Base-by-base conservation (phyloP, 148 eudicot species). In the Persicaria tinctoria region DNA sequence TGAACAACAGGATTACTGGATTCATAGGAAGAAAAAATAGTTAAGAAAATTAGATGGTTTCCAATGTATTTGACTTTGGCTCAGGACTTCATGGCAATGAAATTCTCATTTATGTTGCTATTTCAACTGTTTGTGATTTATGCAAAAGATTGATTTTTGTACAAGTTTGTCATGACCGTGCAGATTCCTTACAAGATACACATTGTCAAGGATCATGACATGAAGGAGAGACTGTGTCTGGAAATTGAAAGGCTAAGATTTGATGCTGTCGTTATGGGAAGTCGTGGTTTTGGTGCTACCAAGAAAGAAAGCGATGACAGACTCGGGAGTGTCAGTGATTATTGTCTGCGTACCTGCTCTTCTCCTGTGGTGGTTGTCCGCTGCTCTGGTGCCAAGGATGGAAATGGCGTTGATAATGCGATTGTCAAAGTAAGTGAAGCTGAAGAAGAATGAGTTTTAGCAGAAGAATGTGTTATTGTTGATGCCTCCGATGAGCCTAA, bases 241-340 rank as follows among this genome's bases (percentile, higher is more conserved):
- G 97, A 92, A 78, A 93, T 92, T 13, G 97, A 92, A 89, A 85
- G 97, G 89, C 70, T 88, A 47, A 95, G 97, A 3, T 82, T 92
- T 70, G 85, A 88, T 75, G 91, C 95, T 20, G 88, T 92, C 69
- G 88, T 92, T 11, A 90, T 92, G 97, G 97, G 97, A 54, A 92
- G 97, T 80, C 80, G 97, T 20, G 97, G 97, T 13, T 88, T 92
- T 77, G 97, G 97, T 51, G 97, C 97, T 4, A 78, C 87, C 5
- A 90, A 77, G 83, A 79, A 82, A 41, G 89, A 83, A 76, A 81
- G 80, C 71, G 82, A 80, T 69, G 93, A 88, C 41, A 79, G 97
- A 85, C 87, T 92, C 46, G 97, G 97, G 72, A 92, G 97, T 78
- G 97, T 92, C 1, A 92, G 97, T 77, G 97, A 92, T 84, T 92